Percentiles rank a stretch among this genome's conserved stretches.
Conservation (phyloP, 805 yeast species). For the Komagataella mondaviorum region DNA sequence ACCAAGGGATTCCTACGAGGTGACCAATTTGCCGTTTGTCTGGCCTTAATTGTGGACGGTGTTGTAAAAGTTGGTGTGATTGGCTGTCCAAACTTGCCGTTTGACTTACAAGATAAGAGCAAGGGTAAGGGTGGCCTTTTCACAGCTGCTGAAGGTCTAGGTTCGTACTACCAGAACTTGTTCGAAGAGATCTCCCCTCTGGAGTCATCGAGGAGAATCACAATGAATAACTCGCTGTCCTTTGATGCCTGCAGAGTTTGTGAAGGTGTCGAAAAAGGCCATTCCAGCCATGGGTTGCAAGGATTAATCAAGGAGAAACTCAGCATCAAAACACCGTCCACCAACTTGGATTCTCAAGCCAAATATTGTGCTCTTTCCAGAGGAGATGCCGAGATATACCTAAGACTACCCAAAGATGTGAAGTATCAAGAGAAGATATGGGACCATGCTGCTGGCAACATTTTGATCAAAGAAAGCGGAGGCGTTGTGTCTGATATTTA, state of each 20-base stretch:
- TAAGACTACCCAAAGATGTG: conserved; percentile 71
- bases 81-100: conserved; percentile 89
- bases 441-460: conserved; percentile 97
- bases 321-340: conserved; percentile 40
- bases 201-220: conserved; percentile 24
- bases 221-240: conserved; percentile 34
- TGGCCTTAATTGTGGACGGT: conserved; percentile 81
- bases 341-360: conserved; percentile 90
- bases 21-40: conserved; percentile 93
- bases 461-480: conserved; percentile 80
- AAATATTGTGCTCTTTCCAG: conserved; percentile 85
- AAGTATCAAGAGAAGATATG: conserved; percentile 87
- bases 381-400: conserved; percentile 87
- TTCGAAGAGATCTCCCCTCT: conserved; percentile 23
- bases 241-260: conserved; percentile 50
- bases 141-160: conserved; percentile 54
- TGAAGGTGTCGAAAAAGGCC: conserved; percentile 94
- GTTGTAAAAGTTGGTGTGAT: conserved; percentile 80
- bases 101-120: conserved; percentile 23
- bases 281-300: conserved; percentile 85
- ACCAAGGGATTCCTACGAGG: conserved; percentile 94
- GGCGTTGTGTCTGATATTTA: conserved; percentile 80
- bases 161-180: conserved; percentile 44
- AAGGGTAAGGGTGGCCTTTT: conserved; percentile 58
- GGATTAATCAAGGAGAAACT: conserved; percentile 52